Conservation (phyloP, 352 stramenopile genomes). For the Aphanomyces euteiches region DNA sequence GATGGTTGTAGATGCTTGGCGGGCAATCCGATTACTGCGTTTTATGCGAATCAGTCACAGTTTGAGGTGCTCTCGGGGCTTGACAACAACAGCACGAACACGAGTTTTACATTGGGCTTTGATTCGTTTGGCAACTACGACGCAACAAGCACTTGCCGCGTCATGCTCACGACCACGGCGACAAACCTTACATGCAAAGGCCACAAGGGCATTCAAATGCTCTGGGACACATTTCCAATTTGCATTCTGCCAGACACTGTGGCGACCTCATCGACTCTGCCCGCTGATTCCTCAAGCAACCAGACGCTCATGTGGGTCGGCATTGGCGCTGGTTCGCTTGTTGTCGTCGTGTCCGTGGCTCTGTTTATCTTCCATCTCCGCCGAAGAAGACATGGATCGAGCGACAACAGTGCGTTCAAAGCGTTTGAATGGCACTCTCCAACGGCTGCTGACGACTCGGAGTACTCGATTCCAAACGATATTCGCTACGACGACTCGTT, state of each 20-base stretch:
- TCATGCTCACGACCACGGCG: background rate
- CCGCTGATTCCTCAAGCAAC: background rate
- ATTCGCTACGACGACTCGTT: constrained; percentile 39
- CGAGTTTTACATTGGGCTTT: background rate
- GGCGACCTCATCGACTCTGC: background rate
- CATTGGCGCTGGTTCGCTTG: background rate
- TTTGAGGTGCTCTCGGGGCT: constrained; percentile 22
- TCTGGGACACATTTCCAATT: constrained; percentile 27
- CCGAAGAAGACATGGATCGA: background rate
- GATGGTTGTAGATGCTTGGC: constrained; percentile 15
- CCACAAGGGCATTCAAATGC: background rate
- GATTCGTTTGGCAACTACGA: background rate
- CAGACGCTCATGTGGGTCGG: background rate
- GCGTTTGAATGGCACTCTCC: constrained; percentile 1
- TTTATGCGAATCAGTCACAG: constrained; percentile 22
- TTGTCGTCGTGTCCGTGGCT: background rate
- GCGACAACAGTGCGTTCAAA: background rate
- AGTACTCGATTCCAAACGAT: constrained; percentile 32
- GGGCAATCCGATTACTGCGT: constrained; percentile 21
- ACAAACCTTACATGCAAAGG: constrained; percentile 18
- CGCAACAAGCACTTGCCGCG: background rate
- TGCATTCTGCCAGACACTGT: constrained; percentile 15
- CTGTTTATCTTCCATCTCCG: background rate
- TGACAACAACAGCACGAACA: background rate
- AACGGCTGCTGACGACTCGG: background rate